Conservation (phyloP, 306 rosid genomes). For the Ammopiptanthus mongolicus region DNA sequence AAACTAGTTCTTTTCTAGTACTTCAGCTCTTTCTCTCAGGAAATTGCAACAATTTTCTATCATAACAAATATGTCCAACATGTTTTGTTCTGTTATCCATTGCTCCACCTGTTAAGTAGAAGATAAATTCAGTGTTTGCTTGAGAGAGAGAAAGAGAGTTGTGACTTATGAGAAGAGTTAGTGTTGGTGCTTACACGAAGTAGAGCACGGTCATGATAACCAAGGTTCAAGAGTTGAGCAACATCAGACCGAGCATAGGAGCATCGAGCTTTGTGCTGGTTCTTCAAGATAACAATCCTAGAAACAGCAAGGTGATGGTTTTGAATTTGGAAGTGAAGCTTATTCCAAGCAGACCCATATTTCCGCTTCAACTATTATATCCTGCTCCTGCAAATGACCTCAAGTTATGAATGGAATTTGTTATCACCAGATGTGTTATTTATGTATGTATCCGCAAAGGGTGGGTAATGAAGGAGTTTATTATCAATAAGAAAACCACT, state of each 20-base stretch:
- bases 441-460: not conserved
- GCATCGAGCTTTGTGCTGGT: constrained; percentile 40
- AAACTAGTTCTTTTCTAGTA: constrained; percentile 38
- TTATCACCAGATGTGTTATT: not conserved
- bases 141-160: not conserved
- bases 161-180: not conserved
- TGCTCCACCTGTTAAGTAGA: constrained; percentile 52
- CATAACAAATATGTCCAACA: constrained; percentile 47
- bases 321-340: constrained; percentile 46
- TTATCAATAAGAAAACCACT: not conserved
- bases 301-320: constrained; percentile 37
- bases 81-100: constrained; percentile 52
- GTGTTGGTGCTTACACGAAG: constrained; percentile 38
- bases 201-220: constrained; percentile 55
- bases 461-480: not conserved
- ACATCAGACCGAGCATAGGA: constrained; percentile 48
- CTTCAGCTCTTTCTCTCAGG: constrained; percentile 33
- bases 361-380: constrained; percentile 6
- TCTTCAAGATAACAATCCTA: constrained; percentile 52
- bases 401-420: not conserved
- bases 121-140: not conserved
- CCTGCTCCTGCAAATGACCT: no score
- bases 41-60: constrained; percentile 46
- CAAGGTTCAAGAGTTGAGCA: constrained; percentile 51
- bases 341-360: constrained; percentile 60